Evolutionary conservation across 495 filamentous ascomycete species (phyloP), one percentile per base, ranked within the genome.

Genomic region (Staphylotrichum longicolle): DNA sequence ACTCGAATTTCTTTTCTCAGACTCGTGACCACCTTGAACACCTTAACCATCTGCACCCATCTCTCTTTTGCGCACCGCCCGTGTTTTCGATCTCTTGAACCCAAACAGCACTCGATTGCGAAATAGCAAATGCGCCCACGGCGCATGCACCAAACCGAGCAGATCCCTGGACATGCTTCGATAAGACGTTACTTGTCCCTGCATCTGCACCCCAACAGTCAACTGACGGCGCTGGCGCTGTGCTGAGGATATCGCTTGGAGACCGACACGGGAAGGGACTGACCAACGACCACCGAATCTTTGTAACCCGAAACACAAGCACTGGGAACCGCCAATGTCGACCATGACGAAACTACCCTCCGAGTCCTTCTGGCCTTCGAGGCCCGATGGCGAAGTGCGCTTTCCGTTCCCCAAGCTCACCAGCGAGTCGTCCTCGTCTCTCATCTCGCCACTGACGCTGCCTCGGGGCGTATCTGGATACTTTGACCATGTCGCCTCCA

Each of bases 381-480:
- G 69, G 49, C 58, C 63, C 15, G 71, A 75, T 44, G 61, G 50
- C 35, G 69, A 64, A 48, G 52, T 51, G 33, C 61, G 41, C 50
- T 20, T 63, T n/a, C 68, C 57, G 3, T 62, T 69, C 39, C 63
- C 72, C 54, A 64, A 63, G 41, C 62, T 70, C 30, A 64, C 68
- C 65, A 60, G 53, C 58, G 72, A 71, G 41, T 63, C 61, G 10
- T 63, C 72, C 35, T 64, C 71, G 45, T 72, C 75, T 32, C 54
- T 78, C 55, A 76, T 78, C 52, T 78, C 77, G 5, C 77, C 76
- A 9, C 58, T 79, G 45, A 61, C 72, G 32, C 64, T 79, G 54
- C 72, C 76, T 35, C 73, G 67, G 32, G 70, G 72, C 27, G 54
- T 73, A 49, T 45, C 61, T 9, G 68, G 72, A 40, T 77, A 72